Conservation (phyloP, 2,329 filamentous ascomycete genomes). For the Xylariaceae sp. region DNA sequence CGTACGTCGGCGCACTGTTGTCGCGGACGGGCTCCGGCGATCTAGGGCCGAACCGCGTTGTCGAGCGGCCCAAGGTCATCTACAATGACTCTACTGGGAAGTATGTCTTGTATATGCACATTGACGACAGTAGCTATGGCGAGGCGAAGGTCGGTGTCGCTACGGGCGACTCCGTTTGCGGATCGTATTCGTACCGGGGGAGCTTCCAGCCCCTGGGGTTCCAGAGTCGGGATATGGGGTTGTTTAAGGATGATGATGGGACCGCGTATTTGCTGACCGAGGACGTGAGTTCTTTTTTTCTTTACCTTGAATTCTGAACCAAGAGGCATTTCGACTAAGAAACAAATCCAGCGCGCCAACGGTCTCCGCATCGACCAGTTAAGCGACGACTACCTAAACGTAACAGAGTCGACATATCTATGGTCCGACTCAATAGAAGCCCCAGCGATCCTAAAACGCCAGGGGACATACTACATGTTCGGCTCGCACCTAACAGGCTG, state of each 20-base stretch:
- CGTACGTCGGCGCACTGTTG: slow-evolving; percentile 55
- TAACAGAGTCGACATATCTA: slow-evolving; percentile 45
- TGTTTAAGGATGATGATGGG: slow-evolving; percentile 41
- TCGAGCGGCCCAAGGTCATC: slow-evolving; percentile 65
- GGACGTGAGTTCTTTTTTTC: slow-evolving; percentile 19
- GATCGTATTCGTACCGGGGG: slow-evolving; percentile 46
- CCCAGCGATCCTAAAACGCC: slow-evolving; percentile 58
- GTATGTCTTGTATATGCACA: slow-evolving; percentile 68
- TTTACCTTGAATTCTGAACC: not conserved
- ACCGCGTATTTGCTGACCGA: slow-evolving; percentile 26
- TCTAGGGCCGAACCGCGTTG: slow-evolving; percentile 57
- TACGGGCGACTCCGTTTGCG: slow-evolving; percentile 55
- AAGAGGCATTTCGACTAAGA: not conserved
- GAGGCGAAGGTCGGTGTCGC: slow-evolving; percentile 64
- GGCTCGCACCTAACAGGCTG: slow-evolving; percentile 54
- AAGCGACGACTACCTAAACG: slow-evolving; percentile 52
- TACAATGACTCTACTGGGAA: slow-evolving; percentile 58
- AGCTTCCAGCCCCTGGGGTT: slow-evolving; percentile 44
- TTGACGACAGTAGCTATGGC: slow-evolving; percentile 53
- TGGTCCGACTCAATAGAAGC: slow-evolving; percentile 56
- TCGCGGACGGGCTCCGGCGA: slow-evolving; percentile 51
- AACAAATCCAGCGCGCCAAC: slow-evolving; percentile 43
- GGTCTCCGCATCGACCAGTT: slow-evolving; percentile 56
- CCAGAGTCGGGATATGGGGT: slow-evolving; percentile 54
- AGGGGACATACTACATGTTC: slow-evolving; percentile 62